A percentile compares a stretch with the other conserved stretches of the same genome.
These are phyloP conservation scores for Fraxinus velutina DNA, from an alignment of 305 asterid genomes.

Conservation along the genomic window DNA sequence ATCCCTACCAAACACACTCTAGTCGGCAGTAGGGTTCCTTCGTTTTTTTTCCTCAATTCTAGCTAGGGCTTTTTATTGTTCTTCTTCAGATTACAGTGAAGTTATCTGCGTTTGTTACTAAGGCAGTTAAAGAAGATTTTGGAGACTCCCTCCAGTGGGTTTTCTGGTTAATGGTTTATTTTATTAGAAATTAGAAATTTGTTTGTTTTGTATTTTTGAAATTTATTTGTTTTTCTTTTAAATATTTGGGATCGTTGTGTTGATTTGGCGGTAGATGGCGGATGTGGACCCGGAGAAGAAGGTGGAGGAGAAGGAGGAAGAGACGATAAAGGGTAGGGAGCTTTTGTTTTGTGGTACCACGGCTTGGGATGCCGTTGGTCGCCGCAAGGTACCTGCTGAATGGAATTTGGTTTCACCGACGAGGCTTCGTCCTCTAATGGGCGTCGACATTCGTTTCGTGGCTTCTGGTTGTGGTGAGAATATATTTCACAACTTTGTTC, in stretches of 20 bases:
- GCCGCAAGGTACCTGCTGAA: conserved; percentile 58
- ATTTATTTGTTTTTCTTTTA: conserved; percentile 3
- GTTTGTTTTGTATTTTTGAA: conserved; percentile 16
- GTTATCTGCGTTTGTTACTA: neutral
- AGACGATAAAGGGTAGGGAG: conserved; percentile 69
- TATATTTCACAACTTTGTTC: neutral
- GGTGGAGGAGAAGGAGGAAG: conserved; percentile 34
- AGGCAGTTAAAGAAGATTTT: neutral
- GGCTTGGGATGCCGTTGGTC: conserved; percentile 82
- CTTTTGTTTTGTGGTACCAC: conserved; percentile 86
- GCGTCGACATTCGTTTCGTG: conserved; percentile 71
- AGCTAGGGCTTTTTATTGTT: conserved; percentile 9
- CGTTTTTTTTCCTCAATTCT: conserved; percentile 22
- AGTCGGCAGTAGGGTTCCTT: conserved; percentile 44
- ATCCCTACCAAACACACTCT: too few species aligned
- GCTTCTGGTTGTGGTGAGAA: conserved; percentile 84
- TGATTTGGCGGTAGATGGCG: conserved; percentile 64
- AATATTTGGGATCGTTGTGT: conserved; percentile 24
- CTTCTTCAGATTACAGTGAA: conserved; percentile 27
- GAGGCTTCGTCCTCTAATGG: conserved; percentile 79
- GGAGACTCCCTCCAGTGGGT: conserved; percentile 3
- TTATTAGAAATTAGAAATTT: neutral
- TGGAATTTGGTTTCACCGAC: conserved; percentile 82
- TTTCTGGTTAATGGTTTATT: conserved; percentile 32
- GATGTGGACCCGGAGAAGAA: conserved; percentile 53